Conservation (phyloP, 306 rosid genomes). For the Hippophae rhamnoides region DNA sequence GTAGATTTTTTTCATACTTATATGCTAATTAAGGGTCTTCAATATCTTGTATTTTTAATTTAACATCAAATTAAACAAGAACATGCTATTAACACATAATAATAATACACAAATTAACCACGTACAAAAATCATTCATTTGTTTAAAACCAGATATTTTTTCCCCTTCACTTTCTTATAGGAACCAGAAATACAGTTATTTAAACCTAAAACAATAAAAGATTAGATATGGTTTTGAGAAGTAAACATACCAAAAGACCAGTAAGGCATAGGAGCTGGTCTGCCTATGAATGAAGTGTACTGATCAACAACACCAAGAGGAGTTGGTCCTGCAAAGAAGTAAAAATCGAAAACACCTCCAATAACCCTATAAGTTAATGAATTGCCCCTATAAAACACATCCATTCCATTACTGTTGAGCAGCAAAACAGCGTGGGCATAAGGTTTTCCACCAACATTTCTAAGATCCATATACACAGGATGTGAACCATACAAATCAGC, state of each 20-base stretch:
- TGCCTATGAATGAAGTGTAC: conserved; percentile 74
- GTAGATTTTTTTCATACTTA: no score
- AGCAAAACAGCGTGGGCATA: conserved; percentile 71
- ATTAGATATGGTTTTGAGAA: background rate
- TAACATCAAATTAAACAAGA: no score
- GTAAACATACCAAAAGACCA: conserved; percentile 76
- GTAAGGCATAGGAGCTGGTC: conserved; percentile 99
- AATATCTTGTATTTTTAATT: no score
- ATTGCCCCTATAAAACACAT: conserved; percentile 65
- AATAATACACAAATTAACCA: no score
- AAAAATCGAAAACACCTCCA: conserved; percentile 84
- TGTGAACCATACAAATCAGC: conserved; percentile 89
- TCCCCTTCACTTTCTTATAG: no score
- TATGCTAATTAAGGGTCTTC: no score
- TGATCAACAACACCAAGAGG: conserved; percentile 86
- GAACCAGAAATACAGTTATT: background rate
- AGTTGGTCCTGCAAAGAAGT: conserved; percentile 81
- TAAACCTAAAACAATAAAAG: background rate
- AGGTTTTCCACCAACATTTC: conserved; percentile 51
- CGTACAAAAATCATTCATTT: no score
- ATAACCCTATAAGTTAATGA: conserved; percentile 78
- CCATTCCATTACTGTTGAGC: conserved; percentile 95
- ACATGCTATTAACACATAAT: no score
- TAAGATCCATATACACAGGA: conserved; percentile 84
- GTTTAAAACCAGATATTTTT: no score